Evolutionary conservation across 2,329 filamentous ascomycete species (phyloP).

Genomic region (Myriosclerotinia scirpicola): DNA sequence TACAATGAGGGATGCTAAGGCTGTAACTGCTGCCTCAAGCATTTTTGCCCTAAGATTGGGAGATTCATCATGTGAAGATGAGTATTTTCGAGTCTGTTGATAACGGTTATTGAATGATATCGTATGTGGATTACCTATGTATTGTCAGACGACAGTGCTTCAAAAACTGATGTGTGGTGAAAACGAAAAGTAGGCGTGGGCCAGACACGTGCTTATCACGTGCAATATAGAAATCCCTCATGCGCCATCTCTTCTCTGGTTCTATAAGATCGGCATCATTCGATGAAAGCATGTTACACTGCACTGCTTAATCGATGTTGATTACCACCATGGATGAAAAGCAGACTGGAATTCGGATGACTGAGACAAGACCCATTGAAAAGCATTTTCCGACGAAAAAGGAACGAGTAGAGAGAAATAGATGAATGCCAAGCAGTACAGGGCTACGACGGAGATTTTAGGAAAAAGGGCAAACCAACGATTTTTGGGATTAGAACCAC

Average conservation of each 20-base stretch:
- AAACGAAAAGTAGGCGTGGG: not conserved
- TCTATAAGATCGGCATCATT: slow-evolving; percentile 1
- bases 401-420: not conserved
- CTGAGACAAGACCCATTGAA: slow-evolving; percentile 11
- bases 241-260: not conserved
- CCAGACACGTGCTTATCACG: not conserved
- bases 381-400: slow-evolving; percentile 5
- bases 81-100: not conserved
- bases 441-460: not conserved
- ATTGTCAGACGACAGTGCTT: not conserved
- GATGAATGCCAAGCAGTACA: slow-evolving; percentile 7
- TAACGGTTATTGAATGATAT: not conserved
- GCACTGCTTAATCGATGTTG: not conserved
- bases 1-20: slow-evolving; percentile 71
- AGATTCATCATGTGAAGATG: slow-evolving; percentile 14
- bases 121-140: not conserved
- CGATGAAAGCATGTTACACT: not conserved
- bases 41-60: slow-evolving; percentile 52
- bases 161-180: not conserved
- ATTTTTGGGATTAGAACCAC: not conserved
- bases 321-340: no score
- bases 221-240: not conserved
- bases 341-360: not conserved
- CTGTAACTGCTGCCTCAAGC: slow-evolving; percentile 72
- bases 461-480: slow-evolving; percentile 1